Evolutionary conservation across 2,329 filamentous ascomycete genomes (phyloP), one percentile per base, ranked within the genome.

Genomic region (Diaporthe australafricana): DNA sequence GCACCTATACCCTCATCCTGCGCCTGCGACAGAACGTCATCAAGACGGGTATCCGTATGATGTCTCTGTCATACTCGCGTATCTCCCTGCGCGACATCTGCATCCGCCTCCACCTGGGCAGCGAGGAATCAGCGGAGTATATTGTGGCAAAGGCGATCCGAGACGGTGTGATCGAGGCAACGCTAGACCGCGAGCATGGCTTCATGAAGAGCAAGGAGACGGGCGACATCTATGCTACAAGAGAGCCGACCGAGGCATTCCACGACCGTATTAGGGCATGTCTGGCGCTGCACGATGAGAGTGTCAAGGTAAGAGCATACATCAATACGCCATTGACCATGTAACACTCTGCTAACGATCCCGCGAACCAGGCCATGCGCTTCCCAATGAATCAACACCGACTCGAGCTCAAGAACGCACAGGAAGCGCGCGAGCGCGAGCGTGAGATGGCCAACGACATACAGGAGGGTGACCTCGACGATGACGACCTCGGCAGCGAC

Each of bases 361-460:
- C 20, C 25, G 57, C 56, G 55, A 73, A 7, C 42, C 66, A 96
- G 94, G 96, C 96, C 32, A 99, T 99, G 96, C 91, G 96, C 70
- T 99, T 98, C 84, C 96, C 96, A 2, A 98, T 98, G 96, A 98
- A 99, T 86, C 96, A 98, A 83, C 96, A 99, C 84, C 91, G 96
- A 22, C 88, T 98, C 70, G 96, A 99, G 84, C 89, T 99, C 70
- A 98, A 98, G 89, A 98, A 97, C 78, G 96, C 96, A 0, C 96
- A 98, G 83, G 97, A 99, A 84, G 96, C 96, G n/a, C 90, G 96
- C 65, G 96, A 99, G 83, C 90, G 96, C 25, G 96, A 99, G 87
- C 90, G 96, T 22, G 96, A 99, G 84, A 91, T 99, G 87, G 96
- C 95, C 75, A 98, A 98, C 88, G 96, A 99, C 87, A 98, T 99